Evolutionary conservation across 495 filamentous ascomycete species (phyloP).

Genomic region (Amniculicola lignicola): DNA sequence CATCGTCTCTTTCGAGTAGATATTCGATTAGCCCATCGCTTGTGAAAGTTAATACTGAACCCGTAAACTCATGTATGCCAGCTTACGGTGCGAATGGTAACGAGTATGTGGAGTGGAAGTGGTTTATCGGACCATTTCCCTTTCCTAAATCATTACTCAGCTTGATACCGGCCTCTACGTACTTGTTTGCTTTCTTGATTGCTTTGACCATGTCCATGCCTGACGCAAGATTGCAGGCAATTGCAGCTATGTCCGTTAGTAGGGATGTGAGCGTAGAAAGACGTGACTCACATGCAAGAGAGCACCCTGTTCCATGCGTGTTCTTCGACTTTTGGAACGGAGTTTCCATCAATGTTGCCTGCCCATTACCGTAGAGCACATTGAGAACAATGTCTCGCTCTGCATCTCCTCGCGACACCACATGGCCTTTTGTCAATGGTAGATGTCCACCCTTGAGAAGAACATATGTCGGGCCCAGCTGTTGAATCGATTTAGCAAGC

Average conservation of each 20-base stretch:
- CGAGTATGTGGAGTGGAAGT: constrained; percentile 80
- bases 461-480: constrained; percentile 72
- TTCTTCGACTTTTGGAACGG: constrained; percentile 68
- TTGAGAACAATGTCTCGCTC: constrained; percentile 69
- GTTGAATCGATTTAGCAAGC: constrained; percentile 64
- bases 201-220: constrained; percentile 57
- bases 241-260: constrained; percentile 59
- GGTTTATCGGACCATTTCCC: constrained; percentile 87
- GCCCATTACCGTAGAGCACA: constrained; percentile 62
- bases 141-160: constrained; percentile 69
- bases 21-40: constrained; percentile 85
- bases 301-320: constrained; percentile 95
- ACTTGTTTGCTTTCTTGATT: constrained; percentile 68
- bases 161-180: constrained; percentile 80
- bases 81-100: constrained; percentile 81
- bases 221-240: constrained; percentile 78
- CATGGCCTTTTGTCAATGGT: constrained; percentile 65
- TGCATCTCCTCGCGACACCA: constrained; percentile 50
- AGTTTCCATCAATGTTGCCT: constrained; percentile 59
- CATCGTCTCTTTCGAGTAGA: constrained; percentile 69
- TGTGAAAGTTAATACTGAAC: constrained; percentile 2
- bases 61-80: neutral
- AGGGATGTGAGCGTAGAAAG: neutral
- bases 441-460: constrained; percentile 90
- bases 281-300: constrained; percentile 68